Base-by-base conservation (phyloP, 2,329 filamentous ascomycete species). In the Neofusicoccum sp. region DNA sequence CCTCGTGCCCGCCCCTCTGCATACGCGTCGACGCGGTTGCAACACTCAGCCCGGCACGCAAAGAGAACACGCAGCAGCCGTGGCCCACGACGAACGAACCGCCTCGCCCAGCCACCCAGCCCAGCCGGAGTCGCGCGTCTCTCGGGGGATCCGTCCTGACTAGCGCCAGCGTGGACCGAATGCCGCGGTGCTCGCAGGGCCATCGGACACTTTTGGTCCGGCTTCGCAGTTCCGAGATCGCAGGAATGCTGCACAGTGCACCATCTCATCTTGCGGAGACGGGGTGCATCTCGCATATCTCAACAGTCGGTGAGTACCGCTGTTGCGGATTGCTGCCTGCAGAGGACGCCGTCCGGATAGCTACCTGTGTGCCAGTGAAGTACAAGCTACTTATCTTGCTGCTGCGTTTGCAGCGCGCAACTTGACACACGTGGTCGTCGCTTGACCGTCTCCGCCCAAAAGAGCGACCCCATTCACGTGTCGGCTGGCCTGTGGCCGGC, bases 221-320 rank as follows among this genome's bases (percentile, higher is more conserved):
- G 48, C 48, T 40, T 33, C 16, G 16, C 8, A 31, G 26, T 56
- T 31, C 26, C 26, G 28, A 56, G 36, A 56, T 30, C 51, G 38
- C 47, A 51, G 16, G 31, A 30, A 30, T 16, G 47, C 26, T 43
- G 51, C 49, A 51, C 47, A 51, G 47, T 36, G 31, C 16, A 5
- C 51, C 36, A 38, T 53, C 48, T 28, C 48, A 51, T 51, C 47
- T 31, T 38, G 47, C 33, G 31, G 51, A 43, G 28, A 43, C 24
- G 34, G 49, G 49, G 49, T 38, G 7, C 49, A 56, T 56, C 51
- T 56, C 51, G 51, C 51, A 56, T 56, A 56, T 56, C 51, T 14
- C 51, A 56, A 56, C 51, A 56, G 51, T 56, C 51, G 51, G 51
- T 56, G 51, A 56, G 51, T 20, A 53, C 49, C 49, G 34, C 6